Evolutionary conservation across 179 eudicot genomes (phyloP).

Genomic region (Gypsophila paniculata): DNA sequence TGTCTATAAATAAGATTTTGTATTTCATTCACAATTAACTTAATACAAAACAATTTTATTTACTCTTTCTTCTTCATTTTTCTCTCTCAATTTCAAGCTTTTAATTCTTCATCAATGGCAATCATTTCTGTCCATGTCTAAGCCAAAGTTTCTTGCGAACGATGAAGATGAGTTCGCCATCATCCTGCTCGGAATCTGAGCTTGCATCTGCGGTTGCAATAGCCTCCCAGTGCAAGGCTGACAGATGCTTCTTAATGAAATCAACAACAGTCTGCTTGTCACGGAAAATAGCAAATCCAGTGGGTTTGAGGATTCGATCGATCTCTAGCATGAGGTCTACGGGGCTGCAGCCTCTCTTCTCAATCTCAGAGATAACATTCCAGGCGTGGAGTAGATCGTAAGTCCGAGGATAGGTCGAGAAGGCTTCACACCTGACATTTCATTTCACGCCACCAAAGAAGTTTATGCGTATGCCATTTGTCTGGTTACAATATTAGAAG

Average conservation of each 20-base stretch:
- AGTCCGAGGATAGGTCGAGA: constrained; percentile 94
- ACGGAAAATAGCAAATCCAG: constrained; percentile 72
- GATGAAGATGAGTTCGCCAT: constrained; percentile 61
- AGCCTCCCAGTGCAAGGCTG: constrained; percentile 89
- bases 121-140: too few relatives aligned
- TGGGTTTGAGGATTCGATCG: constrained; percentile 87
- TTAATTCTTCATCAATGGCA: too few relatives aligned
- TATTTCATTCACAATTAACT: too few relatives aligned
- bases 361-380: constrained; percentile 77
- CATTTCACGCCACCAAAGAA: not conserved
- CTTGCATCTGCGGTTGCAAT: constrained; percentile 53
- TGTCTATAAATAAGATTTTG: too few relatives aligned
- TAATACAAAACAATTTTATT: too few relatives aligned
- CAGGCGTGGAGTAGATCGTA: constrained; percentile 96
- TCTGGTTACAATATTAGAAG: not conserved
- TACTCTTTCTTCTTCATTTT: too few relatives aligned
- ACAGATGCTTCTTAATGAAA: constrained; percentile 63
- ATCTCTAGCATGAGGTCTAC: constrained; percentile 90
- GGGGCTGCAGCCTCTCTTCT: constrained; percentile 82
- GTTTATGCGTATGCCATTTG: too few relatives aligned
- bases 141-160: constrained; percentile 89
- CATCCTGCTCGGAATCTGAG: constrained; percentile 53
- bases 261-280: constrained; percentile 70
- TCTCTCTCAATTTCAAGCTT: too few relatives aligned
- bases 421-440: constrained; percentile 80